Percentiles rank a stretch among this genome's conserved stretches.
These are phyloP conservation scores for Fraxinus americana DNA, from an alignment of 257 asterid species.

Conservation along the genomic window DNA sequence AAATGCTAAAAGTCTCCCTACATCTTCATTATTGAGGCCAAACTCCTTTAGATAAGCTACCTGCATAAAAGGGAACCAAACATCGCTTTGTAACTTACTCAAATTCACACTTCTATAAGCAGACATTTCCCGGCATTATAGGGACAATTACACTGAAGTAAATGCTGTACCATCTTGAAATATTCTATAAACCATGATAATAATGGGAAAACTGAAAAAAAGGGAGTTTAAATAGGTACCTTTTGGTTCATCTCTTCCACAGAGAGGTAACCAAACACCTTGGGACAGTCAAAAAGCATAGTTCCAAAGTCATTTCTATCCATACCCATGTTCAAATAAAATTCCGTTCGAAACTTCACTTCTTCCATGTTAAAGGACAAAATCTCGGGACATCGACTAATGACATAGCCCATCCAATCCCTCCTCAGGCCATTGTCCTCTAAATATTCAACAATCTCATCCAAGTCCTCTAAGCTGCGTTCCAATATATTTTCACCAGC, in stretches of 20 bases:
- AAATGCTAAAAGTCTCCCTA: constrained; percentile 81
- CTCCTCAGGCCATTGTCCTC: constrained; percentile 75
- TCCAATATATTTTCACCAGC: constrained; percentile 55
- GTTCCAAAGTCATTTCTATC: constrained; percentile 81
- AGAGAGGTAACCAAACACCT: constrained; percentile 78
- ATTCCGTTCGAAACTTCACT: constrained; percentile 55
- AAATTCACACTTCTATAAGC: background rate
- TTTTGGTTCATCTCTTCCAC: constrained; percentile 91
- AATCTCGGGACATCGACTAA: constrained; percentile 82
- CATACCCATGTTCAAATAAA: constrained; percentile 82
- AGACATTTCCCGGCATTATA: background rate
- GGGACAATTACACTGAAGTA: background rate
- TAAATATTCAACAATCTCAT: constrained; percentile 58
- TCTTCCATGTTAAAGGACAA: constrained; percentile 76
- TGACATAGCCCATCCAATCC: constrained; percentile 89
- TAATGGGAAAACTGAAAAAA: background rate
- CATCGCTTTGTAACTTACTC: constrained; percentile 9
- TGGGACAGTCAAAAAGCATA: constrained; percentile 90
- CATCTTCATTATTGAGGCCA: constrained; percentile 70
- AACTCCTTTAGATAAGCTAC: constrained; percentile 82
- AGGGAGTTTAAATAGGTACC: constrained; percentile 42
- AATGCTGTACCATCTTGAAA: background rate
- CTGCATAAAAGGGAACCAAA: constrained; percentile 36
- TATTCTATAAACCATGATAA: background rate
- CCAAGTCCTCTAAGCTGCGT: constrained; percentile 59